Base-by-base conservation (phyloP, 495 filamentous ascomycete species). In the Cercophora samala region DNA sequence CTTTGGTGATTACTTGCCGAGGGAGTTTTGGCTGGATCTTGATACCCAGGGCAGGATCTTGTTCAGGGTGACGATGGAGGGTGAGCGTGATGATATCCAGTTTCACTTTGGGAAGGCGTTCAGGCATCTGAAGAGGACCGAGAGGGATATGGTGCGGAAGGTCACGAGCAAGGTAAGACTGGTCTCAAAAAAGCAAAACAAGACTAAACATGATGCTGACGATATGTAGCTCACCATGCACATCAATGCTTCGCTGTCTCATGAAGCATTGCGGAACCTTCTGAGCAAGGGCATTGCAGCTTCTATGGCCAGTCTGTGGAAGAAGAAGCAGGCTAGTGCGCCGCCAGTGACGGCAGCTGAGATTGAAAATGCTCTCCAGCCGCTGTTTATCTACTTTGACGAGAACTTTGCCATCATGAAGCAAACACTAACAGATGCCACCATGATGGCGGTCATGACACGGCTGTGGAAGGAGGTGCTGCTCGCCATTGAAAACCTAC, bases 381-480 rank as follows among this genome's bases (percentile, higher is more conserved):
- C 93, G 3, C 84, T 99, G n/a, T 96, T 97, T 70, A 87, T 88
- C 64, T 99, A 99, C 75, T 98, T 99, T 74, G 92, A 98, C 74
- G 96, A 97, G 75, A 99, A 99, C 73, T 99, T 99, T 73, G 93
- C 93, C 51, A 97, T 97, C 73, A 95, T 99, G 92, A 97, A 97
- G 78, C 87, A 93, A 76, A 97, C 93, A 1, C 83, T 99, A 29
- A 98, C 96, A 2, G 89, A 90, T 42, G 87, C 92, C 62, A 93
- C 96, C 58, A 97, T 99, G 95, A 85, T 91, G 65, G 91, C 93
- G 77, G 93, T 99, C 65, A 99, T 99, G 96, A 95, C 92, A 24
- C 87, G 96, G 52, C 78, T 99, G 17, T 99, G 96, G 96, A 99
- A 99, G 76, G 96, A 97, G 77, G 93, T 97, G 11, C 84, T 99